phyloP scores from a whole-genome alignment of 495 filamentous ascomycete genomes.

The Penicillium paradoxum region DNA sequence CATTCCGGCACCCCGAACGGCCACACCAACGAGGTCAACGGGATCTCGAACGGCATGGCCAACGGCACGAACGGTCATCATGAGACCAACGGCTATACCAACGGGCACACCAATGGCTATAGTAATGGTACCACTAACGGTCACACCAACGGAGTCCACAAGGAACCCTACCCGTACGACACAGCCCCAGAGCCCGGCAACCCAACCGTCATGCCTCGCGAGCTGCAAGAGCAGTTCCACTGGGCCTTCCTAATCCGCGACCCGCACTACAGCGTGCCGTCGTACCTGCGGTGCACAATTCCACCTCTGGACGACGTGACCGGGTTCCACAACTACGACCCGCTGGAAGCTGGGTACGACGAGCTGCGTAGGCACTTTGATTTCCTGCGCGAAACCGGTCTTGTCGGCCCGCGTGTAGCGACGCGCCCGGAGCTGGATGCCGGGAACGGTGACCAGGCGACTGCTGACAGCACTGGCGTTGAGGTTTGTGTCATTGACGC shows the following conservation, averaged over 20 bases:
- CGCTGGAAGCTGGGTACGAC: conserved; percentile 81
- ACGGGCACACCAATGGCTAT: conserved; percentile 9
- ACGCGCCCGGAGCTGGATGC: conserved; percentile 33
- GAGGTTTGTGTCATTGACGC: conserved; percentile 90
- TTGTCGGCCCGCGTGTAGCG: conserved; percentile 59
- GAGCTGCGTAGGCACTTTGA: conserved; percentile 84
- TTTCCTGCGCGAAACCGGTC: conserved; percentile 57
- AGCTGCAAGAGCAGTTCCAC: conserved; percentile 68
- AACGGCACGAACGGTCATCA: conserved; percentile 9
- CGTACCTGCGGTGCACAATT: conserved; percentile 92
- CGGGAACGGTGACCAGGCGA: not conserved
- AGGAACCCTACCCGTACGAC: conserved; percentile 51
- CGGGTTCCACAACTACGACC: conserved; percentile 81
- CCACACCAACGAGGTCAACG: conserved; percentile 13
- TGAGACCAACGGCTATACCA: conserved; percentile 18
- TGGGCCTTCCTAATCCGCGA: conserved; percentile 98
- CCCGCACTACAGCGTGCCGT: conserved; percentile 79
- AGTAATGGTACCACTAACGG: conserved; percentile 18
- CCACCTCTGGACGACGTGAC: conserved; percentile 77
- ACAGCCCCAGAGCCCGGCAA: conserved; percentile 59
- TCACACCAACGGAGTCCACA: conserved; percentile 6
- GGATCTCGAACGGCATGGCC: conserved; percentile 14
- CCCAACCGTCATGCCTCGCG: conserved; percentile 75
- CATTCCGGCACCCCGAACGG: conserved; percentile 15
- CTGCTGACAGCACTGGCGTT: conserved; percentile 3